Percentiles rank a stretch among this genome's conserved stretches.
Conservation (phyloP, 2,329 filamentous ascomycete species). For the Xylariaceae sp. region DNA sequence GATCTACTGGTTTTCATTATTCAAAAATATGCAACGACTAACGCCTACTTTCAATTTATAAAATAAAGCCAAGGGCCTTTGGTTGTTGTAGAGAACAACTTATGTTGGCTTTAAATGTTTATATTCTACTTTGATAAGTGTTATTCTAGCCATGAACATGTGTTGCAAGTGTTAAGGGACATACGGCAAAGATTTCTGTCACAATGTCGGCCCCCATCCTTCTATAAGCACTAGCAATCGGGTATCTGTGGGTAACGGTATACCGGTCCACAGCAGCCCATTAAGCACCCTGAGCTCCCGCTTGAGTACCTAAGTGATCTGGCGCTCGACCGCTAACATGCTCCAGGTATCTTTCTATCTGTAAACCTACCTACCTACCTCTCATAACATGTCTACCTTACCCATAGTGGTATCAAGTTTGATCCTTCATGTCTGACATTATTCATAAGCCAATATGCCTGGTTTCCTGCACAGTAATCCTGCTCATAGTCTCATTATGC, state of each 20-base stretch:
- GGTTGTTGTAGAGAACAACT: no score
- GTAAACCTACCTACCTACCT: background rate
- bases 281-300: background rate
- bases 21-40: no score
- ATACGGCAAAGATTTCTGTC: no score
- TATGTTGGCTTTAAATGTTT: no score
- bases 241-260: slow-evolving; percentile 25
- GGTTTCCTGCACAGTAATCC: slow-evolving; percentile 29
- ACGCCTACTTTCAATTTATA: no score
- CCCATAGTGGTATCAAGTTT: background rate
- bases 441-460: no score
- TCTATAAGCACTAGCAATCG: slow-evolving; percentile 14
- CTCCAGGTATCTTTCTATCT: no score
- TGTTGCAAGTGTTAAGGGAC: no score
- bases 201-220: background rate
- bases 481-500: slow-evolving; percentile 6
- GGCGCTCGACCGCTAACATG: slow-evolving; percentile 2
- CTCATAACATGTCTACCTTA: background rate
- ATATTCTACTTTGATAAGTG: no score
- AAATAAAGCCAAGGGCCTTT: no score
- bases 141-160: no score
- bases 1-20: no score
- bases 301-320: slow-evolving; percentile 6
- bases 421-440: slow-evolving; percentile 24
- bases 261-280: slow-evolving; percentile 8